Percentiles rank a stretch among this genome's conserved stretches.
phyloP scores from a whole-genome alignment of 768 basidiomycete genomes.

The Flagelloscypha sp. region DNA sequence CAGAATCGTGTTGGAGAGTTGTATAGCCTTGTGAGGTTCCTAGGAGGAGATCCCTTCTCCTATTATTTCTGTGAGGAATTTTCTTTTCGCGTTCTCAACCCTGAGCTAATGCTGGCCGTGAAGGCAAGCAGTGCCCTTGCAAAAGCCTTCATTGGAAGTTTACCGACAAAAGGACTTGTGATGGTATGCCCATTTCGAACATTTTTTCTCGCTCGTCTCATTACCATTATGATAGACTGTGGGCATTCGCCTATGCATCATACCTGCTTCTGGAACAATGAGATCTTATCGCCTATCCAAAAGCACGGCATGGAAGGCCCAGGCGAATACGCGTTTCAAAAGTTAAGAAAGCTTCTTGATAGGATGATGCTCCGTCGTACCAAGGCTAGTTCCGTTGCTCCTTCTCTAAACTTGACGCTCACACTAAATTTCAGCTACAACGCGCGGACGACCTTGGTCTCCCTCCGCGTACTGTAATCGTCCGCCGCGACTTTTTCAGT shows the following conservation, averaged over 20 bases:
- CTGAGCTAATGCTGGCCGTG: slow-evolving; percentile 1
- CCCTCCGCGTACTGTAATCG: slow-evolving; percentile 84
- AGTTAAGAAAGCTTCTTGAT: slow-evolving; percentile 81
- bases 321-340: slow-evolving; percentile 82
- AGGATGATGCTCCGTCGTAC: slow-evolving; percentile 93
- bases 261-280: slow-evolving; percentile 95
- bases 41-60: slow-evolving; percentile 89
- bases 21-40: slow-evolving; percentile 87
- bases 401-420: slow-evolving; percentile 1
- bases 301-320: slow-evolving; percentile 77
- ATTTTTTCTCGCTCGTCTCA: background rate
- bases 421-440: slow-evolving; percentile 52
- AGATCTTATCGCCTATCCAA: slow-evolving; percentile 94
- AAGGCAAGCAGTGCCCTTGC: slow-evolving; percentile 87
- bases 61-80: slow-evolving; percentile 75
- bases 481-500: slow-evolving; percentile 88
- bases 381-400: slow-evolving; percentile 38
- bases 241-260: slow-evolving; percentile 83
- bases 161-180: slow-evolving; percentile 71
- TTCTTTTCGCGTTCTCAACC: background rate
- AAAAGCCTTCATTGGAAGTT: slow-evolving; percentile 96
- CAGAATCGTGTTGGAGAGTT: slow-evolving; percentile 99
- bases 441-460: slow-evolving; percentile 93
- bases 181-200: slow-evolving; percentile 42
- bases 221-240: slow-evolving; percentile 43